A percentile compares a stretch with the other conserved stretches of the same genome.
phyloP scores from a whole-genome alignment of 371 early-diverging fungal species.

The Mycotypha africana region DNA sequence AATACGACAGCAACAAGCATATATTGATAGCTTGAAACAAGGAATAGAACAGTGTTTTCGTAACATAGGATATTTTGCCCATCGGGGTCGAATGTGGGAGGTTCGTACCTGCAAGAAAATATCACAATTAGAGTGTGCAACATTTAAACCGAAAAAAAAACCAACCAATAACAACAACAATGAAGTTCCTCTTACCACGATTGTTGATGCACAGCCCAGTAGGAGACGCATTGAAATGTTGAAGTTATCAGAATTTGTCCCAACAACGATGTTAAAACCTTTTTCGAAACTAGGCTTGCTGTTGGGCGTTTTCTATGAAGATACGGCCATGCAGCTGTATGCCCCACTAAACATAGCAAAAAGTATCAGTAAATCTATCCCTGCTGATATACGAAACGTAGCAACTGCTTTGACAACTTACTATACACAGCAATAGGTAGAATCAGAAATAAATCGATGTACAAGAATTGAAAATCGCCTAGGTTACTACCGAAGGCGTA shows the following conservation, averaged over 20 bases:
- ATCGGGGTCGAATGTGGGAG: slow-evolving; percentile 60
- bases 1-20: slow-evolving; percentile 85
- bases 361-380: no score
- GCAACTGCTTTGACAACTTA: no score
- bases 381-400: no score
- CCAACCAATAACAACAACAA: no score
- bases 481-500: slow-evolving; percentile 84
- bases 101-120: slow-evolving; percentile 33
- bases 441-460: slow-evolving; percentile 85
- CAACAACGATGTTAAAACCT: slow-evolving; percentile 84
- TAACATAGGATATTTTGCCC: slow-evolving; percentile 65
- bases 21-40: slow-evolving; percentile 90
- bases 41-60: slow-evolving; percentile 90
- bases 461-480: slow-evolving; percentile 92
- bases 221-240: slow-evolving; percentile 71
- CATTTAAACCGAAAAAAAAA: slow-evolving; percentile 3
- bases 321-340: slow-evolving; percentile 74
- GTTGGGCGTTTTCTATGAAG: slow-evolving; percentile 84
- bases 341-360: slow-evolving; percentile 53
- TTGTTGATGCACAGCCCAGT: slow-evolving; percentile 64
- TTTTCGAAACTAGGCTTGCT: slow-evolving; percentile 85
- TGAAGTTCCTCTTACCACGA: slow-evolving; percentile 79
- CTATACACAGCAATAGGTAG: slow-evolving; percentile 87
- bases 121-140: background rate
- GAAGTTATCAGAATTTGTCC: slow-evolving; percentile 84